Percentiles rank a stretch among this genome's conserved stretches.
Conservation (phyloP, 805 yeast genomes). For the Cyberlindnera samutprakarnensis region DNA sequence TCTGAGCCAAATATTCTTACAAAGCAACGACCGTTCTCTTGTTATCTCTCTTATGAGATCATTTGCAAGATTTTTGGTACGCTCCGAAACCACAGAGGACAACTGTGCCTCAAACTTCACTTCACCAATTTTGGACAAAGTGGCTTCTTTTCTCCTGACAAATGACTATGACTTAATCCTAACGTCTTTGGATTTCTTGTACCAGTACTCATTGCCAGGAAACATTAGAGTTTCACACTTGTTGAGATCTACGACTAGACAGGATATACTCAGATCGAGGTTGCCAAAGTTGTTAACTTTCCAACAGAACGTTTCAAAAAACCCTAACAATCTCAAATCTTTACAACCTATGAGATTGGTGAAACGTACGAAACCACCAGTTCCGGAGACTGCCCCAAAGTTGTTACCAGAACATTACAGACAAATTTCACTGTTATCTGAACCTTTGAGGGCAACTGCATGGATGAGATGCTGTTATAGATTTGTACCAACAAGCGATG, state of each 20-base stretch:
- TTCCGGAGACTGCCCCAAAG: conserved; percentile 60
- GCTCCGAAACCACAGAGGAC: conserved; percentile 40
- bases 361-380: conserved; percentile 52
- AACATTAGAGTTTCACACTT: conserved; percentile 47
- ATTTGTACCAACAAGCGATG: conserved; percentile 71
- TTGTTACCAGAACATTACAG: conserved; percentile 47
- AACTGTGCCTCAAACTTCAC: conserved; percentile 44
- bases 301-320: conserved; percentile 32
- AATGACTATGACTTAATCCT: conserved; percentile 65
- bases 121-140: conserved; percentile 38
- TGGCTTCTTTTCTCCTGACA: conserved; percentile 49
- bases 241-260: conserved; percentile 38
- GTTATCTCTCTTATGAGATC: conserved; percentile 67
- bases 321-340: conserved; percentile 22
- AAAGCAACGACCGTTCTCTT: conserved; percentile 59
- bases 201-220: conserved; percentile 69
- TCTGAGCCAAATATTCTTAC: conserved; percentile 42
- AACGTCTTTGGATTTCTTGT: conserved; percentile 74
- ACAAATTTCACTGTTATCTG: conserved; percentile 60
- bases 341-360: conserved; percentile 30
- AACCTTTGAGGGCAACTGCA: conserved; percentile 85
- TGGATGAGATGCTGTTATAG: conserved; percentile 94
- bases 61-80: conserved; percentile 69
- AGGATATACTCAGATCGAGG: conserved; percentile 45
- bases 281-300: conserved; percentile 56